phyloP scores from a whole-genome alignment of 306 rosid genomes.

The Clitoria ternatea region DNA sequence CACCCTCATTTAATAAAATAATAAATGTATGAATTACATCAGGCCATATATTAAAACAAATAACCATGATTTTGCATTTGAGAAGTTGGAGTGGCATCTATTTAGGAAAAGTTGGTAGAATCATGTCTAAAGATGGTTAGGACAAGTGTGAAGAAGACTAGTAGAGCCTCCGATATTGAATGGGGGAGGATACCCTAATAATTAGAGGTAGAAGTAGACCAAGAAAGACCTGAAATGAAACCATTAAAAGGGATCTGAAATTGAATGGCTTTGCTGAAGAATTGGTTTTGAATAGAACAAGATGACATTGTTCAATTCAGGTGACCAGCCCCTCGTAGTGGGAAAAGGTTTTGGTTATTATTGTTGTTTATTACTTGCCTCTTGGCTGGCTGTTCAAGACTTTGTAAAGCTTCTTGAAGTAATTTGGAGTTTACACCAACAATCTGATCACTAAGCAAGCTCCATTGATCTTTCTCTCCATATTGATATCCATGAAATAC shows the following conservation, averaged over 20 bases:
- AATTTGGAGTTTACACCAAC: constrained; percentile 63
- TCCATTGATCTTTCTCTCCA: constrained; percentile 79
- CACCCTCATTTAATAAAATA: neutral
- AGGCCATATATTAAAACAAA: neutral
- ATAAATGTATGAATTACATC: neutral
- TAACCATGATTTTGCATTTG: neutral
- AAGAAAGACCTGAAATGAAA: neutral
- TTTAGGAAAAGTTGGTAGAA: neutral
- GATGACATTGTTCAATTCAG: neutral
- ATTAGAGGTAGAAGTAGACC: constrained; percentile 5
- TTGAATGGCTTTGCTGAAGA: neutral
- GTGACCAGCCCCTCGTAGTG: neutral
- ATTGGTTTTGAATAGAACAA: neutral
- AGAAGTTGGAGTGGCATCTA: neutral
- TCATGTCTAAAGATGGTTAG: neutral
- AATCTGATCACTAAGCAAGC: constrained; percentile 79
- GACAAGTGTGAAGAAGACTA: constrained; percentile 14
- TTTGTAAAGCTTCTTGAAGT: constrained; percentile 60
- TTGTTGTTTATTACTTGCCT: constrained; percentile 45
- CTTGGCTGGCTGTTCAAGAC: constrained; percentile 44
- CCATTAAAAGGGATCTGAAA: neutral
- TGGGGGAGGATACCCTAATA: neutral
- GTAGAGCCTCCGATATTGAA: neutral
- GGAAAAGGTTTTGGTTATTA: neutral
- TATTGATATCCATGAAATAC: constrained; percentile 68